phyloP scores from a whole-genome alignment of 2,329 filamentous ascomycete species.

The Scedosporium minutisporum region DNA sequence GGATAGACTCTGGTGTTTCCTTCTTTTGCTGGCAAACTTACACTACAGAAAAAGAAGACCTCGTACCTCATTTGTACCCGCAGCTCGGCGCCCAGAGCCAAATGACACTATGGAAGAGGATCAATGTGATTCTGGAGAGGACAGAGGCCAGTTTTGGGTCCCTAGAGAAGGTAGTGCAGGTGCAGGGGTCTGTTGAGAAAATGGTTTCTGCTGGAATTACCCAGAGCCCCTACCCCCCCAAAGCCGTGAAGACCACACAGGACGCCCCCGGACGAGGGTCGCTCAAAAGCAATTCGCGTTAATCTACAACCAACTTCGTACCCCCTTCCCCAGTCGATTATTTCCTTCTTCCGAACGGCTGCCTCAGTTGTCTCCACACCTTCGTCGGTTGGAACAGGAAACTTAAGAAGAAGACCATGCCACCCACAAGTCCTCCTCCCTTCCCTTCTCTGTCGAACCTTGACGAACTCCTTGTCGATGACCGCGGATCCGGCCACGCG shows the following conservation, averaged over 20 bases:
- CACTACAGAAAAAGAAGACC: background rate
- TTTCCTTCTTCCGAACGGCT: background rate
- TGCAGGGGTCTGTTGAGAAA: background rate
- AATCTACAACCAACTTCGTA: background rate
- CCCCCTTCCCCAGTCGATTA: background rate
- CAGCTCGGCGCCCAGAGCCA: background rate
- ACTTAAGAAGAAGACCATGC: conserved; percentile 1
- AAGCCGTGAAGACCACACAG: background rate
- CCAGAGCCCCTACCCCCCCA: background rate
- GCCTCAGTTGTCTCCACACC: background rate
- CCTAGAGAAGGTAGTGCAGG: background rate
- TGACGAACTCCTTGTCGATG: conserved; percentile 9
- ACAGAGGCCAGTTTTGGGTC: background rate
- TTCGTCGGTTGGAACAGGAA: background rate
- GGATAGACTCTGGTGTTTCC: background rate
- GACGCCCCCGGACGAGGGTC: background rate
- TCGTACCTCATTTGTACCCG: background rate
- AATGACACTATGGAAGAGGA: background rate
- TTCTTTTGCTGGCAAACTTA: background rate
- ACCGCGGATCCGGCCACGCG: conserved; percentile 1
- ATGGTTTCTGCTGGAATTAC: background rate
- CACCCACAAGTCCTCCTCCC: conserved; percentile 6
- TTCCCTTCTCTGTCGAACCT: conserved; percentile 13
- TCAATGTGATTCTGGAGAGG: background rate
- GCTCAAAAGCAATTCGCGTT: background rate